Conservation (phyloP, 1,284 basidiomycete species). For the Xerocomus amazonicus region DNA sequence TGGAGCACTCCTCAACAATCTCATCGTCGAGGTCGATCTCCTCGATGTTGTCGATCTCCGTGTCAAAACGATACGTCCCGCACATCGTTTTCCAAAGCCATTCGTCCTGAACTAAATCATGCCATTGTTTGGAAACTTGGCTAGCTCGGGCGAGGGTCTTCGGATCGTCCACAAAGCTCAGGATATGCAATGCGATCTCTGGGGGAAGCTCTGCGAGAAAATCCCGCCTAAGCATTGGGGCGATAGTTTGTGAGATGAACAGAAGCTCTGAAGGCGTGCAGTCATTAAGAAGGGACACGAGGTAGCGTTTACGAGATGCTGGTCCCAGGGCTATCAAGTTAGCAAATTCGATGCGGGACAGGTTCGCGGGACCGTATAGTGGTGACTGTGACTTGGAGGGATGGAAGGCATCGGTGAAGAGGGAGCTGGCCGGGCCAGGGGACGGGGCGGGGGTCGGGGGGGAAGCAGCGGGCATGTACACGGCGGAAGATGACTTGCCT, state of each 20-base stretch:
- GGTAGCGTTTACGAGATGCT: constrained; percentile 53
- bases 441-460: constrained; percentile 72
- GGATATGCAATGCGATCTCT: constrained; percentile 81
- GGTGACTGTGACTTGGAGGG: constrained; percentile 13
- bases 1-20: constrained; percentile 18
- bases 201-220: constrained; percentile 80
- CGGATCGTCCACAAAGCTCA: constrained; percentile 82
- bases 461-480: constrained; percentile 58
- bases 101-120: constrained; percentile 76
- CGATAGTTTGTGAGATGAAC: constrained; percentile 72
- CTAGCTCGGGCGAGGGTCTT: constrained; percentile 69
- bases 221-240: constrained; percentile 83
- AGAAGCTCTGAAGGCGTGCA: constrained; percentile 76
- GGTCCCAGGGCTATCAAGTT: constrained; percentile 36
- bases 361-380: constrained; percentile 29
- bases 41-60: constrained; percentile 11
- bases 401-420: constrained; percentile 20
- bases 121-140: constrained; percentile 79
- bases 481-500: constrained; percentile 25
- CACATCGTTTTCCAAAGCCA: constrained; percentile 85
- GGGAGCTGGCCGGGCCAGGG: constrained; percentile 37
- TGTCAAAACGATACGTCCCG: constrained; percentile 51
- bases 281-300: constrained; percentile 59
- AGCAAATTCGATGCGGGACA: constrained; percentile 36
- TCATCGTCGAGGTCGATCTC: constrained; percentile 15